These are phyloP conservation scores for Vanderwaltozyma polyspora DNA, from an alignment of 805 yeast genomes.

Conservation along the genomic window DNA sequence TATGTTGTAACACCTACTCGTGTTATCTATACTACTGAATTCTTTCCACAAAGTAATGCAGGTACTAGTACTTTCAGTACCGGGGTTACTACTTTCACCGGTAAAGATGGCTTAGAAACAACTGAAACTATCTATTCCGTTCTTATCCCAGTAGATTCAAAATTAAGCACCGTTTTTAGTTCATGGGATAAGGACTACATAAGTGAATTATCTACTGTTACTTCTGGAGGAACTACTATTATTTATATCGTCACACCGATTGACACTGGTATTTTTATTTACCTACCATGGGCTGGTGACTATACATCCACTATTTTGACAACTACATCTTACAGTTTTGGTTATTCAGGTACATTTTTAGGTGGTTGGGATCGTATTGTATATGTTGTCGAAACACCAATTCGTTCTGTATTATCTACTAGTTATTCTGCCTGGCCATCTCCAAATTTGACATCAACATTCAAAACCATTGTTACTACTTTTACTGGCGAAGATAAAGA, in stretches of 20 bases:
- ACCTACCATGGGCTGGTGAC: not conserved
- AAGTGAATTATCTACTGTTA: too few relatives aligned
- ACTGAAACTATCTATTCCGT: not conserved
- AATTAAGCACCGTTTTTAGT: too few relatives aligned
- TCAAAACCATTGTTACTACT: not conserved
- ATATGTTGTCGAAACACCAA: constrained; percentile 1
- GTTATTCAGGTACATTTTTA: not conserved
- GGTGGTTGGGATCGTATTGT: not conserved
- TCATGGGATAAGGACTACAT: too few relatives aligned
- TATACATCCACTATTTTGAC: not conserved
- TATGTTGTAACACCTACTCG: constrained; percentile 1
- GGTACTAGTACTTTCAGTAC: not conserved
- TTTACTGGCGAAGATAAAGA: not conserved
- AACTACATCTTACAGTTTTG: not conserved
- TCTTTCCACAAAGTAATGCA: not conserved
- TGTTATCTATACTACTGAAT: not conserved
- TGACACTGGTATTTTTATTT: not conserved
- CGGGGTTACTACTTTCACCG: not conserved
- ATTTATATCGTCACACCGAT: not conserved
- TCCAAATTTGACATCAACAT: not conserved
- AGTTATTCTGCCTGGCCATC: not conserved
- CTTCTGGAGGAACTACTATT: not conserved
- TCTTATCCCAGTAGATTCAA: too few relatives aligned
- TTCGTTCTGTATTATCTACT: not conserved
- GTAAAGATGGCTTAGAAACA: not conserved